Percentiles rank a stretch among this genome's conserved stretches.
phyloP scores from a whole-genome alignment of 352 stramenopile genomes.

The Pythium scleroteichum region DNA sequence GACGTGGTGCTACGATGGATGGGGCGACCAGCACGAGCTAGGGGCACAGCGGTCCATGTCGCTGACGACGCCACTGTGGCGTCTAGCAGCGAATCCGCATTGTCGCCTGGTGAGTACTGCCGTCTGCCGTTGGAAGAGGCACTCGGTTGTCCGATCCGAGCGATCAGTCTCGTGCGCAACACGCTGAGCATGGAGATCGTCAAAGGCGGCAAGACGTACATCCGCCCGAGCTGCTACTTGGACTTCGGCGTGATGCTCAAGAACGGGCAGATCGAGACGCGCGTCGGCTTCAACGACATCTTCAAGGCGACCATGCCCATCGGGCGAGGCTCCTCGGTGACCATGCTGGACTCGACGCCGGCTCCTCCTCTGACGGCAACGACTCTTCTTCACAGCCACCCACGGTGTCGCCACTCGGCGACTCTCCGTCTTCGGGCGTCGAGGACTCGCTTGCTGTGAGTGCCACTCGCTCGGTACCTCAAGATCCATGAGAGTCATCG shows the following conservation, averaged over 20 bases:
- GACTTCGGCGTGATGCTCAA: conserved; percentile 40
- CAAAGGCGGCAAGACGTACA: conserved; percentile 25
- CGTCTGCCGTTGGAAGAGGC: conserved; percentile 30
- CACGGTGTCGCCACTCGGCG: too few species aligned
- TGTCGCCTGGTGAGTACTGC: conserved; percentile 7
- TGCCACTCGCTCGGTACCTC: too few species aligned
- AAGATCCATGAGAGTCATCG: too few species aligned
- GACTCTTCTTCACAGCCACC: too few species aligned
- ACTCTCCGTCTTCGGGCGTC: too few species aligned
- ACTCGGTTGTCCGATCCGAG: conserved; percentile 28
- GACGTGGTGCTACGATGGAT: conserved; percentile 3
- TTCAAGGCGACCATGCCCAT: conserved; percentile 11
- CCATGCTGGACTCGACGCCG: background rate
- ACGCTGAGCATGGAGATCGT: conserved; percentile 34
- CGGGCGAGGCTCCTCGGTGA: background rate
- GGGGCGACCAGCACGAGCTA: conserved; percentile 5
- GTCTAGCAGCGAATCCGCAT: background rate
- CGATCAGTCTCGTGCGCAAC: conserved; percentile 26
- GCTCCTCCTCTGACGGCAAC: too few species aligned
- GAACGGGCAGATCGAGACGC: conserved; percentile 16
- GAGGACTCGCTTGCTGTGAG: too few species aligned
- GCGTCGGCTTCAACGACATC: conserved; percentile 13
- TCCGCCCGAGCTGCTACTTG: conserved; percentile 36
- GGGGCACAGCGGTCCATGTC: background rate
- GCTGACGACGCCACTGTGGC: background rate